Percentiles rank a stretch among this genome's conserved stretches.
These are phyloP conservation scores for Calonectria henricotiae DNA, from an alignment of 2,329 filamentous ascomycete species.

Conservation along the genomic window DNA sequence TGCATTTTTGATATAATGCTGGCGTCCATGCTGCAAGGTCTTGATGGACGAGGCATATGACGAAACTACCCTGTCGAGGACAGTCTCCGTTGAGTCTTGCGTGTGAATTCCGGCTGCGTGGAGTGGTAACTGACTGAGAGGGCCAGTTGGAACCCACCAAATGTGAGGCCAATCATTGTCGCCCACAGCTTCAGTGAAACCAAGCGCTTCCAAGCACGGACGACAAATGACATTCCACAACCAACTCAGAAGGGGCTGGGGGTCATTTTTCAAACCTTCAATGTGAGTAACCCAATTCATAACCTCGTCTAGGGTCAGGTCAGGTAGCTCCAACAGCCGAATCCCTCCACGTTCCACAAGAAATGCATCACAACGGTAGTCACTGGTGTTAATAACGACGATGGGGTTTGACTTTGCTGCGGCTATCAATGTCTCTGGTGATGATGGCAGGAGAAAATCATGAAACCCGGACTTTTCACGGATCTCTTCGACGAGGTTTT, in stretches of 20 bases:
- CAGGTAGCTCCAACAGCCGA: too few relatives aligned
- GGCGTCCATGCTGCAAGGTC: neutral
- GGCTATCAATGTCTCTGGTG: too few relatives aligned
- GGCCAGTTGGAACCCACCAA: neutral
- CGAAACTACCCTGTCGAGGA: neutral
- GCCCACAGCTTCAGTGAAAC: neutral
- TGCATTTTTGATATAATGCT: neutral
- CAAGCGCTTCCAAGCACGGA: neutral
- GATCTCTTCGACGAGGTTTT: neutral
- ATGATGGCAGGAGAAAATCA: too few relatives aligned
- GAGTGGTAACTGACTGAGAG: neutral
- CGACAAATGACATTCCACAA: neutral
- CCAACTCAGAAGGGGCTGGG: neutral
- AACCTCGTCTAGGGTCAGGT: too few relatives aligned
- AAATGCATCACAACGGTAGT: too few relatives aligned
- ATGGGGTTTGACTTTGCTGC: too few relatives aligned
- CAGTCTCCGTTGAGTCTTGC: neutral
- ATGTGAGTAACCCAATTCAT: neutral
- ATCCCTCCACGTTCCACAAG: too few relatives aligned
- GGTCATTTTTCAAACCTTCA: neutral
- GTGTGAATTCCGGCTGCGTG: neutral
- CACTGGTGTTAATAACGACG: too few relatives aligned
- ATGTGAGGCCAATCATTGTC: neutral
- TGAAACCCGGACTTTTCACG: too few relatives aligned
- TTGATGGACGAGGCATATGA: neutral